Percentiles rank a stretch among this genome's conserved stretches.
Evolutionary conservation across 768 basidiomycete species (phyloP).

Genomic region (Leccinum pellstonianum): DNA sequence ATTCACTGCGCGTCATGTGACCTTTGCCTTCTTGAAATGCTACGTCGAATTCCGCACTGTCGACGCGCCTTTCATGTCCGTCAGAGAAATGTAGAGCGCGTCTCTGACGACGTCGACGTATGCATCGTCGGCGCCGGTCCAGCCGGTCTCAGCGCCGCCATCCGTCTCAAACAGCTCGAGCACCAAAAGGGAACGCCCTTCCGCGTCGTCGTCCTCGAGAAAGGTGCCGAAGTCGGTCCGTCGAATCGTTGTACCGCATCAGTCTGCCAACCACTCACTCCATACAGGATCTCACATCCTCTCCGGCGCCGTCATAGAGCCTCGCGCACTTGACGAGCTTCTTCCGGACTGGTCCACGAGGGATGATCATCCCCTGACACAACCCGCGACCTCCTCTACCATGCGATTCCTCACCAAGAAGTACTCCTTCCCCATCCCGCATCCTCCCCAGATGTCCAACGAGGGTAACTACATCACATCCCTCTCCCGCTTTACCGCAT

Average conservation of each 20-base stretch:
- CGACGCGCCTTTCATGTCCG: slow-evolving; percentile 21
- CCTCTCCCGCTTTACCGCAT: slow-evolving; percentile 83
- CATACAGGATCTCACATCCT: slow-evolving; percentile 84
- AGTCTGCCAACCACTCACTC: not conserved
- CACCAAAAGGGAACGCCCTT: slow-evolving; percentile 59
- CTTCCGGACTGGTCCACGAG: slow-evolving; percentile 78
- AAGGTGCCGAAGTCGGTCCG: slow-evolving; percentile 89
- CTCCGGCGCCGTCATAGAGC: slow-evolving; percentile 94
- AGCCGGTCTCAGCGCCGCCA: slow-evolving; percentile 94
- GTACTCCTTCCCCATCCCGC: slow-evolving; percentile 77
- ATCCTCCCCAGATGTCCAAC: slow-evolving; percentile 97
- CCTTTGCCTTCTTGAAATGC: too few species aligned
- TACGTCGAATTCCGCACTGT: not conserved
- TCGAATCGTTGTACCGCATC: slow-evolving; percentile 13
- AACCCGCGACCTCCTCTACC: slow-evolving; percentile 69
- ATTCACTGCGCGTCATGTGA: not conserved
- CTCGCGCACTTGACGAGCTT: slow-evolving; percentile 86
- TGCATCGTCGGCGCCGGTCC: slow-evolving; percentile 97
- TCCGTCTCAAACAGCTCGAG: slow-evolving; percentile 91
- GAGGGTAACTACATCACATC: slow-evolving; percentile 92
- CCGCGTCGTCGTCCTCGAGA: slow-evolving; percentile 91
- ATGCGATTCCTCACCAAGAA: slow-evolving; percentile 86
- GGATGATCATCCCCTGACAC: slow-evolving; percentile 73
- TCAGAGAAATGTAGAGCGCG: slow-evolving; percentile 60
- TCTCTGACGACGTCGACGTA: slow-evolving; percentile 92